phyloP scores from a whole-genome alignment of 1,284 basidiomycete genomes.

The Golubevia pallescens region DNA sequence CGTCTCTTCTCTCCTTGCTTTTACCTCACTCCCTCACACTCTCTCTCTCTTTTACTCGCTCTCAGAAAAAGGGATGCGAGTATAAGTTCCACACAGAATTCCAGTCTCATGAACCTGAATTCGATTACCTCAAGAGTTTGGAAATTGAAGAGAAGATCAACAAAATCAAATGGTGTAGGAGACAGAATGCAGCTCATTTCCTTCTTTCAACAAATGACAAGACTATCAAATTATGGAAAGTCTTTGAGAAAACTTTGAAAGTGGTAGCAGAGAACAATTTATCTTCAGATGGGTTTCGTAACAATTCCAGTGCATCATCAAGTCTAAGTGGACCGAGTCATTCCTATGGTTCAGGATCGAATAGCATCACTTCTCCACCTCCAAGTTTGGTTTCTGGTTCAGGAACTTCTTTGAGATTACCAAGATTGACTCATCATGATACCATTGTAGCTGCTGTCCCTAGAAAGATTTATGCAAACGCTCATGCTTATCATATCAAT shows the following conservation, averaged over 20 bases:
- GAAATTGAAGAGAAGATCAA: constrained; percentile 99
- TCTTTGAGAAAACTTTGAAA: constrained; percentile 95
- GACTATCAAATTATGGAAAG: constrained; percentile 99
- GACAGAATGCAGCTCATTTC: constrained; percentile 97
- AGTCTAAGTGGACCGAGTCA: no score
- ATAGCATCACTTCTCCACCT: no score
- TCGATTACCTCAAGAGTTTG: constrained; percentile 98
- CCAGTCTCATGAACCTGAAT: constrained; percentile 99
- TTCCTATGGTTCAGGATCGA: no score
- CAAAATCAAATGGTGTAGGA: constrained; percentile 99
- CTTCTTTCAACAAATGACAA: constrained; percentile 98
- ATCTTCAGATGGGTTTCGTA: no score
- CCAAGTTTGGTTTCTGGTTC: no score
- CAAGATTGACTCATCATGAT: constrained; percentile 82
- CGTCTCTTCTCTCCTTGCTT: no score
- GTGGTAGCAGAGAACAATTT: constrained; percentile 96
- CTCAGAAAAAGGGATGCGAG: constrained; percentile 99
- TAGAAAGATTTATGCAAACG: constrained; percentile 97
- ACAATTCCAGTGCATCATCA: no score
- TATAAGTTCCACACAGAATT: constrained; percentile 99
- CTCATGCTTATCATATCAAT: constrained; percentile 99
- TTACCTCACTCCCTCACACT: no score
- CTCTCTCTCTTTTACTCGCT: no score
- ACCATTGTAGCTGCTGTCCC: constrained; percentile 98
- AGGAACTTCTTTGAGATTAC: no score